phyloP scores from a whole-genome alignment of 1,284 basidiomycete genomes.

The Polyporus tsugae region DNA sequence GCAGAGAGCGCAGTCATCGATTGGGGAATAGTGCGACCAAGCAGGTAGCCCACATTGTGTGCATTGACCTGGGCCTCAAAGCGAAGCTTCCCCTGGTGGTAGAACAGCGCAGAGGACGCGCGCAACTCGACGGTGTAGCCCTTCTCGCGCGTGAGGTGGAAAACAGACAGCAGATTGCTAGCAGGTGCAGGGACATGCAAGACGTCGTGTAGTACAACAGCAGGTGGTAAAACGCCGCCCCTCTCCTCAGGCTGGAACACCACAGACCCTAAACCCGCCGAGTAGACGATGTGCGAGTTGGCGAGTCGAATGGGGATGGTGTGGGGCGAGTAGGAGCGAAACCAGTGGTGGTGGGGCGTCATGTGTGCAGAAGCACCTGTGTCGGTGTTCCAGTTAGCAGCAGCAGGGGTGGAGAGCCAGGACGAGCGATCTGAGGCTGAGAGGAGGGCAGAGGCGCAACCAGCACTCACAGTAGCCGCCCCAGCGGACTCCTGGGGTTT shows the following conservation, averaged over 20 bases:
- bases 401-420: conserved; percentile 14
- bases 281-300: conserved; percentile 37
- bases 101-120: too few species aligned
- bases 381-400: conserved; percentile 21
- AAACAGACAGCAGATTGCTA: too few species aligned
- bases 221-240: too few species aligned
- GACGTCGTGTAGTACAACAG: too few species aligned
- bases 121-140: too few species aligned
- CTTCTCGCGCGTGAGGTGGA: too few species aligned
- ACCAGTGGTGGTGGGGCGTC: conserved; percentile 20
- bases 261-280: conserved; percentile 43
- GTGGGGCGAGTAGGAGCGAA: conserved; percentile 39
- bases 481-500: conserved; percentile 11
- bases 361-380: conserved; percentile 24
- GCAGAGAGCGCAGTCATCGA: too few species aligned
- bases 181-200: too few species aligned
- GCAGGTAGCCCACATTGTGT: too few species aligned
- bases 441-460: conserved; percentile 15
- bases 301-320: conserved; percentile 13
- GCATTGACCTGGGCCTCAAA: too few species aligned
- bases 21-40: too few species aligned
- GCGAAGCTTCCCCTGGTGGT: too few species aligned
- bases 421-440: conserved; percentile 6
- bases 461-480: conserved; percentile 14
- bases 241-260: conserved; percentile 22